A percentile compares a stretch with the other conserved stretches of the same genome.
These are phyloP conservation scores for Mortierella sp. DNA, from an alignment of 371 early-diverging fungal genomes.

Conservation along the genomic window DNA sequence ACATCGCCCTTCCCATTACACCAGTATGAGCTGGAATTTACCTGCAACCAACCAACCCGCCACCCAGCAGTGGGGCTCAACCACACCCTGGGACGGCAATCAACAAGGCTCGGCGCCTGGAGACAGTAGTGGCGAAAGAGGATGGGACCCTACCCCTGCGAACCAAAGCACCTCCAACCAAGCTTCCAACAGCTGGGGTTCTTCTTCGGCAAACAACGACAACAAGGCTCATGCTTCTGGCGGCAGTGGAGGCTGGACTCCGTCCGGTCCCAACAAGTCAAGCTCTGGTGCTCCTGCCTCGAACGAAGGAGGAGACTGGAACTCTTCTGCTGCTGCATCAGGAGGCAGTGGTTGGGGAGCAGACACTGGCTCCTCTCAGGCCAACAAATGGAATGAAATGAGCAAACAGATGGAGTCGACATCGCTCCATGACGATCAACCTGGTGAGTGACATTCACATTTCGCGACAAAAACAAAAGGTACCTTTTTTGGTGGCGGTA, in stretches of 20 bases:
- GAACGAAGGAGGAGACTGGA: neutral
- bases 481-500: neutral
- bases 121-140: neutral
- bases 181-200: neutral
- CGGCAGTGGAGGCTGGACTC: neutral
- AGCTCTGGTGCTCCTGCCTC: neutral
- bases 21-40: neutral
- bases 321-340: neutral
- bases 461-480: neutral
- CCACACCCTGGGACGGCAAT: neutral
- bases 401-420: slow-evolving; percentile 20
- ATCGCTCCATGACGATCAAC: slow-evolving; percentile 8
- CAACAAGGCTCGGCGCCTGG: neutral
- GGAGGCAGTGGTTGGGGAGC: neutral
- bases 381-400: slow-evolving; percentile 2
- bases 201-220: neutral
- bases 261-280: neutral
- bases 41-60: neutral
- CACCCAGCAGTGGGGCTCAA: neutral
- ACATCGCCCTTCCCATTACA: neutral
- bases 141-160: neutral
- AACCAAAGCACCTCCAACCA: neutral
- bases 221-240: neutral
- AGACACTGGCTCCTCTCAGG: neutral
- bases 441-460: slow-evolving; percentile 7